These are phyloP conservation scores for Collybia mongolica DNA, from an alignment of 768 basidiomycete species.

Conservation along the genomic window DNA sequence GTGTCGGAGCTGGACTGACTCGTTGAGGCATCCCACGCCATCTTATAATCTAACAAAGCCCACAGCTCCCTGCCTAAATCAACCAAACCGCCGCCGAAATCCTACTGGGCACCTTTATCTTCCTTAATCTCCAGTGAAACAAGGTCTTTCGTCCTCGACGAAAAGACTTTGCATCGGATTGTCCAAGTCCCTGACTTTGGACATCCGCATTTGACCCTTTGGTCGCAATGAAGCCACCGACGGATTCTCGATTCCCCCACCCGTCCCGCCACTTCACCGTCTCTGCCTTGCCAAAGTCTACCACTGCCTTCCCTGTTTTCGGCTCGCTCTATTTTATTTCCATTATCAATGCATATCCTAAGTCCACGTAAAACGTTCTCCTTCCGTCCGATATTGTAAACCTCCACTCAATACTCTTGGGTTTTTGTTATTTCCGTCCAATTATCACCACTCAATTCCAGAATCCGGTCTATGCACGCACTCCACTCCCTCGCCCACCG, in stretches of 20 bases:
- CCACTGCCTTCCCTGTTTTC: constrained; percentile 10
- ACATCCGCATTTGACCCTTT: constrained; percentile 29
- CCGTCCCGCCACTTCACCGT: constrained; percentile 19
- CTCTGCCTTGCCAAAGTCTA: constrained; percentile 13
- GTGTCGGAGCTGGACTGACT: background rate
- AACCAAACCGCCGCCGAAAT: background rate
- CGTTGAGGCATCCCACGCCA: background rate
- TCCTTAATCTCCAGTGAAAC: constrained; percentile 9
- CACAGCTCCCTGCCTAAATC: background rate
- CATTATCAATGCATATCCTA: constrained; percentile 31
- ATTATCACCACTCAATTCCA: constrained; percentile 28
- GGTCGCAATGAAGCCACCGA: constrained; percentile 39
- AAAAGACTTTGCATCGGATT: constrained; percentile 40
- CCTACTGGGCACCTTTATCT: background rate
- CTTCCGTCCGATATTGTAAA: constrained; percentile 14
- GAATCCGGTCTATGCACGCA: constrained; percentile 35
- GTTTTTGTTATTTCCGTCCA: constrained; percentile 23
- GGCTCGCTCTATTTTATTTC: constrained; percentile 17
- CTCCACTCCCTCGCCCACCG: constrained; percentile 62
- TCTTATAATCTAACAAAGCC: background rate
- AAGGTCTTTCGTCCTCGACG: constrained; percentile 26
- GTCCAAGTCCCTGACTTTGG: constrained; percentile 42
- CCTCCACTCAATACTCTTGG: constrained; percentile 18
- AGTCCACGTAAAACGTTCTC: constrained; percentile 31
- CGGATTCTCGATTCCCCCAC: constrained; percentile 21